Evolutionary conservation across 768 basidiomycete genomes (phyloP).

Genomic region (Pleurotus giganteus): DNA sequence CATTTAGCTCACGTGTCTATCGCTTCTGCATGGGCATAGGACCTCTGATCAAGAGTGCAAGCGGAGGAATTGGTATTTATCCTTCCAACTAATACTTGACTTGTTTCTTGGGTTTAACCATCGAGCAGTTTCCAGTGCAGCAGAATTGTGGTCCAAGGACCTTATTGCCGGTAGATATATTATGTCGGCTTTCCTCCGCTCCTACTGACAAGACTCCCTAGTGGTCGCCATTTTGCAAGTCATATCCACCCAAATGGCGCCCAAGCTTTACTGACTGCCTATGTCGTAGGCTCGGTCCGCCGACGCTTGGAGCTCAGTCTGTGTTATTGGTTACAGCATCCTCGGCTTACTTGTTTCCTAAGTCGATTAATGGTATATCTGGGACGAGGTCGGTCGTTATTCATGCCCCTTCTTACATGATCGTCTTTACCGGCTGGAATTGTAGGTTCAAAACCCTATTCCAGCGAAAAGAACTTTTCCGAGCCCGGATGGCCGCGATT

Average conservation of each 20-base stretch:
- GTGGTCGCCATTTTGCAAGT: constrained; percentile 10
- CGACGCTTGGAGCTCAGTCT: constrained; percentile 9
- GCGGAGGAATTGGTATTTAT: constrained; percentile 3
- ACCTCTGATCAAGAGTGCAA: not conserved
- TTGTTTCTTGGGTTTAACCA: not conserved
- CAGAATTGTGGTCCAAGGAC: constrained; percentile 13
- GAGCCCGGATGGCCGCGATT: not conserved
- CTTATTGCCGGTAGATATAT: constrained; percentile 5
- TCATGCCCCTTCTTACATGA: not conserved
- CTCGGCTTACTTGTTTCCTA: constrained; percentile 5
- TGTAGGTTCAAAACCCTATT: constrained; percentile 7
- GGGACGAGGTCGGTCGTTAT: not conserved
- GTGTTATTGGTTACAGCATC: constrained; percentile 10
- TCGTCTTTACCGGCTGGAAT: not conserved
- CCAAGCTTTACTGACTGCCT: not conserved
- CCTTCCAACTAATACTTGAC: not conserved
- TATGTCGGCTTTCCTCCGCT: not conserved
- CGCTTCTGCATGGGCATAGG: not conserved
- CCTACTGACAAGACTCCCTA: not conserved
- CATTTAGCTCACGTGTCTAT: not conserved
- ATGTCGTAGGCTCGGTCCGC: constrained; percentile 6
- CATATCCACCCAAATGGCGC: not conserved
- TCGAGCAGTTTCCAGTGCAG: constrained; percentile 3
- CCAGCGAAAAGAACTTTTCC: not conserved
- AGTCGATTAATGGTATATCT: not conserved